Evolutionary conservation across 2,329 filamentous ascomycete genomes (phyloP), one percentile per base, ranked within the genome.

Genomic region (Pseudogymnoascus sp.): DNA sequence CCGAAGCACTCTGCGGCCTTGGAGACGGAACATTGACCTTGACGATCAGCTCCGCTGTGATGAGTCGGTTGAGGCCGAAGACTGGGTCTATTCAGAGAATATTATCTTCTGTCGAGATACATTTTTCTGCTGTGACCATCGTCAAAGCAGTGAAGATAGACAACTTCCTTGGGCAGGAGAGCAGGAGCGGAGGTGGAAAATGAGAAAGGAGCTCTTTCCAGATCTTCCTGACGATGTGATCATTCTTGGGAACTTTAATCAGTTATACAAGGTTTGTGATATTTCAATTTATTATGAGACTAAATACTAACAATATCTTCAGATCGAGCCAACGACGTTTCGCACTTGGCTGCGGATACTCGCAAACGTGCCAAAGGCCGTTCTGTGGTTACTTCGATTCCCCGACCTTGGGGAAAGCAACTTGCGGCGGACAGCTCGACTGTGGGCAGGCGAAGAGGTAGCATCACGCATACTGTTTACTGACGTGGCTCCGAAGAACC

Each of bases 71-170:
- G 84, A 88, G 2, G 78, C 81, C 0, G 88, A 90, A 33, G 83
- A 89, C 63, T 99, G 94, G 94, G 85, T 99, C 36, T 99, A 99
- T 71, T 90, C 89, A 1, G 94, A 99, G 74, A 99, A 97, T 71
- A 90, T 99, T 65, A 90, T 99, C 60, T 99, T 92, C 73, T 95
- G 91, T 60, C 85, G 88, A 6, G 89, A 97, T 69, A 97, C 92
- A 0, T 99, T 99, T 76, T 99, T 99, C 78, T 99, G 94, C 72
- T 97, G 94, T 70, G 94, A 99, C 67, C 94, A 85, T 90, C 97
- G 73, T 97, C 92, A 61, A 90, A 90, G 15, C 90, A 93, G 68
- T 79, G 83, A 0, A 76, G 89, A 91, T 64, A 81, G 78, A 44
- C 78, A 79, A 15, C 74, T 92, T 44, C 85, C 83, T 2, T 99